phyloP scores from a whole-genome alignment of 2,329 filamentous ascomycete species.

The Neonectria magnoliae region DNA sequence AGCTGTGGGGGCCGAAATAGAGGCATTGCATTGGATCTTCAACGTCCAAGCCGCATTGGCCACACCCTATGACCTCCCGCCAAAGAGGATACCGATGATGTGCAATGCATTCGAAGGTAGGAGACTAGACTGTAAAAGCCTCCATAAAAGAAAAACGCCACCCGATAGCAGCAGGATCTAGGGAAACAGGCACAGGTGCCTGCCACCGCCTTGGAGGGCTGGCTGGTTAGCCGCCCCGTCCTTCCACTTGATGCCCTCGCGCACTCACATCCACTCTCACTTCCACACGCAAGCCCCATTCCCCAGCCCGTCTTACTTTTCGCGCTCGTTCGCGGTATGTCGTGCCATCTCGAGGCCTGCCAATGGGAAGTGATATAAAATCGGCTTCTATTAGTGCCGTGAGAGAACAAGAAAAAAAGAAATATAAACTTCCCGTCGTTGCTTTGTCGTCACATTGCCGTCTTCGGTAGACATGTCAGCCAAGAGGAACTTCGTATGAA shows the following conservation, averaged over 20 bases:
- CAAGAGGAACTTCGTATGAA: not conserved
- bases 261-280: not conserved
- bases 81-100: constrained; percentile 14
- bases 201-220: not conserved
- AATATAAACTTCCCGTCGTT: not conserved
- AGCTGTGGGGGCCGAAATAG: constrained; percentile 14
- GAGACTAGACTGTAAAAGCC: not conserved
- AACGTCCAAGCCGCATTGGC: constrained; percentile 35
- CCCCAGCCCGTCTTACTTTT: not conserved
- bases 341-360: not conserved
- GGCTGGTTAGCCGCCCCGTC: constrained; percentile 29
- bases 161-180: not conserved
- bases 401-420: not conserved
- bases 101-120: not conserved
- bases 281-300: not conserved
- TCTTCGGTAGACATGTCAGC: not conserved
- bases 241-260: constrained; percentile 10
- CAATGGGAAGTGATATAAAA: not conserved
- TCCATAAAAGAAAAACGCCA: not conserved
- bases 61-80: constrained; percentile 36
- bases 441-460: not conserved
- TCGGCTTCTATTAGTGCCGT: not conserved
- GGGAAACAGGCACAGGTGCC: constrained; percentile 7
- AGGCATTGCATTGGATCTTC: not conserved
- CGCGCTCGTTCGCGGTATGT: not conserved